Evolutionary conservation across 371 early-diverging fungal genomes (phyloP).

Genomic region (Mucor lusitanicus): DNA sequence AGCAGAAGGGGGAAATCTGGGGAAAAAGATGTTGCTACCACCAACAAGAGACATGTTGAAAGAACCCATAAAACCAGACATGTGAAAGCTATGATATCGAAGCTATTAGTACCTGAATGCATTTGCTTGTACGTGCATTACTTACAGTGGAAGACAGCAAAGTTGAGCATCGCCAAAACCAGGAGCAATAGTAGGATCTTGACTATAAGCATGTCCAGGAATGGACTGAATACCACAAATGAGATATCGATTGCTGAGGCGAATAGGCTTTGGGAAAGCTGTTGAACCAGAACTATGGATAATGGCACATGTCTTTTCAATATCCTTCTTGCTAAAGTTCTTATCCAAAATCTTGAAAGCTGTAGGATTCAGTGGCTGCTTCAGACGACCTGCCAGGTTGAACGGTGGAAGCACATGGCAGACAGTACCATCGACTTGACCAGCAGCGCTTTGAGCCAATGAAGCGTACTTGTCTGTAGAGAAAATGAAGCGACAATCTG

Average conservation of each 20-base stretch:
- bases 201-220: not conserved
- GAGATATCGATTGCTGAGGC: conserved; percentile 21
- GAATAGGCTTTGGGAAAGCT: conserved; percentile 27
- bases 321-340: conserved; percentile 12
- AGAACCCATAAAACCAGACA: conserved; percentile 9
- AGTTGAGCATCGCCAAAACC: conserved; percentile 10
- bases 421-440: not conserved
- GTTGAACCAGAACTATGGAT: conserved; percentile 30
- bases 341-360: not conserved
- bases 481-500: conserved; percentile 14
- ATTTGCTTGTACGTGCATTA: not conserved
- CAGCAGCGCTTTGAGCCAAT: conserved; percentile 4
- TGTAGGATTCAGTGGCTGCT: conserved; percentile 14
- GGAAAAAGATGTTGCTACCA: conserved; percentile 11
- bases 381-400: conserved; percentile 7
- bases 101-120: too few relatives aligned
- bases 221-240: not conserved
- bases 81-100: conserved; percentile 14
- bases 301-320: conserved; percentile 11
- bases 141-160: conserved; percentile 11
- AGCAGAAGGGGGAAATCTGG: conserved; percentile 9
- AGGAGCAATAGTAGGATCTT: not conserved
- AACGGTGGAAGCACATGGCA: not conserved
- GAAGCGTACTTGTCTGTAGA: conserved; percentile 19
- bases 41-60: conserved; percentile 7